Conservation (phyloP, 2,329 filamentous ascomycete species). For the Fusarium sp. region DNA sequence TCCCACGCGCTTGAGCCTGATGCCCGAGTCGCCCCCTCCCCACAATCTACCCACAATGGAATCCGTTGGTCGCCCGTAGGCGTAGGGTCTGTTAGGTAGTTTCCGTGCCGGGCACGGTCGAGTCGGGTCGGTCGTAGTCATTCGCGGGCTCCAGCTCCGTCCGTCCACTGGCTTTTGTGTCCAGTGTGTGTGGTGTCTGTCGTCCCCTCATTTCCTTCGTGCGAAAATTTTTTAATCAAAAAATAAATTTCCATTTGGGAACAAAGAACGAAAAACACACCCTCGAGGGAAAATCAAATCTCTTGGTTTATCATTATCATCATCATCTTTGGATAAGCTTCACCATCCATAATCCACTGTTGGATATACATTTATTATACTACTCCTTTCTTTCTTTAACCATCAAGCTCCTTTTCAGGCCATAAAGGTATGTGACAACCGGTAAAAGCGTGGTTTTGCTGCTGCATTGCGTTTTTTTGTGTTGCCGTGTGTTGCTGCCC, state of each 20-base stretch:
- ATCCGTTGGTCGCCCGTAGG: conserved; percentile 21
- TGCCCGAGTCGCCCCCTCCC: conserved; percentile 28
- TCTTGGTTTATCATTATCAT: conserved; percentile 22
- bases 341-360: conserved; percentile 24
- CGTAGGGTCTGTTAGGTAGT: conserved; percentile 2
- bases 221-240: conserved; percentile 43
- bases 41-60: conserved; percentile 35
- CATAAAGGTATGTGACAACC: conserved; percentile 36
- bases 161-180: conserved; percentile 2
- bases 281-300: conserved; percentile 8
- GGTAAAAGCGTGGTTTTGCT: conserved; percentile 17
- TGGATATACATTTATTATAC: conserved; percentile 25
- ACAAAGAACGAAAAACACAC: conserved; percentile 28
- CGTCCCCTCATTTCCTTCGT: conserved; percentile 42
- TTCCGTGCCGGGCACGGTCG: background rate
- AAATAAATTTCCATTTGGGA: conserved; percentile 29
- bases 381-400: conserved; percentile 14
- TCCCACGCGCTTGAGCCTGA: background rate
- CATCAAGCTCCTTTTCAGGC: conserved; percentile 34
- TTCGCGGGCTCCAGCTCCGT: conserved; percentile 31
- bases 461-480: conserved; percentile 35
- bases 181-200: conserved; percentile 22
- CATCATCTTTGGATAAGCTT: conserved; percentile 17
- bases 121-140: conserved; percentile 30
- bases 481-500: conserved; percentile 32